Evolutionary conservation across 306 rosid genomes (phyloP), one percentile per base, ranked within the genome.

Genomic region (Dryas drummondii): DNA sequence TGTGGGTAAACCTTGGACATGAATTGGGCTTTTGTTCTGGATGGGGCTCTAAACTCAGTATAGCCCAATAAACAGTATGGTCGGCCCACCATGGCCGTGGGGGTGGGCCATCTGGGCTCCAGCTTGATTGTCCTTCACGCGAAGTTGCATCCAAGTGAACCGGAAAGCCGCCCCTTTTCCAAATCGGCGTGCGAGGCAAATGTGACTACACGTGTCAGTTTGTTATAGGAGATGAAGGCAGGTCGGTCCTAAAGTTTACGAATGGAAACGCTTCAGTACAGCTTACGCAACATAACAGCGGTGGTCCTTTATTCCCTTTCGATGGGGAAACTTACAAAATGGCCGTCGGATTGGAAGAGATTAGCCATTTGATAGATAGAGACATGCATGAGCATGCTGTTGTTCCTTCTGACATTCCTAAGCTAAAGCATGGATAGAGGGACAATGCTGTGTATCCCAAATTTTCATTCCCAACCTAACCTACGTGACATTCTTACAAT

Each of bases 61-160:
- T 32, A 32, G 37, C 37, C 37, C 37, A 32, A 32, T 32, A 32
- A 1, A 32, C 37, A 32, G 1, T 32, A 1, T 1, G 37, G 37
- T 32, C 37, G 37, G 37, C 37, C 37, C 37, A 32, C 37, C 37
- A 32, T 32, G 37, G 37, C 37, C 2, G 37, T 32, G 37, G 37
- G 37, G 37, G 2, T 32, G 69, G 70, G 27, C 27, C 76, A 59
- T 5, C 56, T 32, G 37, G 37, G 37, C 37, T 32, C 19, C 82
- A 68, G 8, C 14, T 73, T 54, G 40, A 53, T 69, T 75, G 72
- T 40, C 70, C 71, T 82, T 50, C 79, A 78, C 70, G 74, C 82
- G 26, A 73, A 78, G 68, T 59, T 60, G 70, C 14, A 52, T 17
- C 55, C 51, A 69, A 70, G 76, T 51, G 66, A 63, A 52, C 16